These are phyloP conservation scores for Colletotrichum lindemuthianum DNA, from an alignment of 2,329 filamentous ascomycete genomes.

Conservation along the genomic window DNA sequence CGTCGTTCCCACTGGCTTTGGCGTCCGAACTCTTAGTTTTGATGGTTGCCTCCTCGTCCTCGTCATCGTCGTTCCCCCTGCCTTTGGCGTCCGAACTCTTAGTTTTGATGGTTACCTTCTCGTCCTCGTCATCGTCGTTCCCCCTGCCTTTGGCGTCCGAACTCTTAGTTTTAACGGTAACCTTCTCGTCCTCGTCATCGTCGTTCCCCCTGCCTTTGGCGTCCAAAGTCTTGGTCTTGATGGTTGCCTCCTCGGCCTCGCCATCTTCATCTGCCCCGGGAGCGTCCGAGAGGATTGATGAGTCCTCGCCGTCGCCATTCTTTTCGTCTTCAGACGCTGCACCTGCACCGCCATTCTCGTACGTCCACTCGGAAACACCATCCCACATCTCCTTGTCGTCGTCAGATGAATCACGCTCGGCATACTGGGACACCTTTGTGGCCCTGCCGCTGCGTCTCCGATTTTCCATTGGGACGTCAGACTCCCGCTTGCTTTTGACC, in stretches of 20 bases:
- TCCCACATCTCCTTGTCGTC: conserved; percentile 71
- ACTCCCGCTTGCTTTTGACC: conserved; percentile 36
- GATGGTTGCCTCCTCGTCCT: conserved; percentile 27
- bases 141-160: conserved; percentile 31
- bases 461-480: conserved; percentile 47
- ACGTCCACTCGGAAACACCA: conserved; percentile 69
- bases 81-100: conserved; percentile 33
- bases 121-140: conserved; percentile 32
- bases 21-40: conserved; percentile 28
- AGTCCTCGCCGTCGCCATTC: conserved; percentile 25
- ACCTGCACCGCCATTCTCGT: conserved; percentile 49
- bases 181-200: conserved; percentile 34
- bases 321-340: conserved; percentile 42
- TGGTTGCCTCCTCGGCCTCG: conserved; percentile 30
- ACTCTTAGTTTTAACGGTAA: conserved; percentile 18
- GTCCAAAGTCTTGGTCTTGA: conserved; percentile 24
- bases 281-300: conserved; percentile 27
- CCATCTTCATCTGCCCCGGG: conserved; percentile 30
- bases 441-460: conserved; percentile 66
- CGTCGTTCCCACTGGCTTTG: conserved; percentile 34
- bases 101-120: conserved; percentile 4
- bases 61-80: conserved; percentile 31
- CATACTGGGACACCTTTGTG: conserved; percentile 55
- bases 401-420: conserved; percentile 66
- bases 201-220: conserved; percentile 30